These are phyloP conservation scores for Ogataea hybrid DNA, from an alignment of 1,139 yeast species.

Conservation along the genomic window DNA sequence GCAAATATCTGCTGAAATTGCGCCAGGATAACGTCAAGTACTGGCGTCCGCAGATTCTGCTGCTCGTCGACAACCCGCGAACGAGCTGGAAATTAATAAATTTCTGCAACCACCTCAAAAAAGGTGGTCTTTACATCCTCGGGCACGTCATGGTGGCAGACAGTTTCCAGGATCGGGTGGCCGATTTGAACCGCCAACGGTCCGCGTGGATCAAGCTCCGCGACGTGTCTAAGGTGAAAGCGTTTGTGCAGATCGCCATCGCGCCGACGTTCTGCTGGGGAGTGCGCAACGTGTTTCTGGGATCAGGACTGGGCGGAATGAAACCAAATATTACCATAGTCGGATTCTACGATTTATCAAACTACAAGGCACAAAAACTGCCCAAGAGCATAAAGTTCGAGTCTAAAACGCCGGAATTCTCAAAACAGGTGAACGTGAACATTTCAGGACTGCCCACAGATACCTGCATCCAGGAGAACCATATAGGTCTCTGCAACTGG, in stretches of 20 bases:
- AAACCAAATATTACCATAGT: slow-evolving; percentile 90
- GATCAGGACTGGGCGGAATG: slow-evolving; percentile 97
- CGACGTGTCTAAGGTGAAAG: slow-evolving; percentile 75
- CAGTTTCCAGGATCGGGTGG: slow-evolving; percentile 54
- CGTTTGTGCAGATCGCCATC: slow-evolving; percentile 88
- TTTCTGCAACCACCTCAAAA: slow-evolving; percentile 92
- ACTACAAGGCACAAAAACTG: slow-evolving; percentile 17
- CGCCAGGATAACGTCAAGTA: slow-evolving; percentile 92
- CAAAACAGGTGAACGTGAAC: slow-evolving; percentile 29
- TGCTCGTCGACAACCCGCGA: slow-evolving; percentile 87
- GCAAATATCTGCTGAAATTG: slow-evolving; percentile 79
- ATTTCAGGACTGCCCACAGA: slow-evolving; percentile 70
- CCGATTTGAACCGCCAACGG: slow-evolving; percentile 69
- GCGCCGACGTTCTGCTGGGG: slow-evolving; percentile 95
- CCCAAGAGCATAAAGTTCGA: slow-evolving; percentile 26
- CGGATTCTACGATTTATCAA: slow-evolving; percentile 71
- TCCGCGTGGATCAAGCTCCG: slow-evolving; percentile 82
- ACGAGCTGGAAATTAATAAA: slow-evolving; percentile 88
- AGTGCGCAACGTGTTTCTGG: slow-evolving; percentile 85
- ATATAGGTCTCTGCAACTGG: slow-evolving; percentile 78
- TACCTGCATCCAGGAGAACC: slow-evolving; percentile 65
- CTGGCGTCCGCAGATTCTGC: slow-evolving; percentile 93
- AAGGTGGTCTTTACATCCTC: slow-evolving; percentile 87
- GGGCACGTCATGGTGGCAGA: slow-evolving; percentile 80
- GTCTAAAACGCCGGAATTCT: slow-evolving; percentile 17